Evolutionary conservation across 2,329 filamentous ascomycete genomes (phyloP), one percentile per base, ranked within the genome.

Genomic region (Escovopsis sp.): DNA sequence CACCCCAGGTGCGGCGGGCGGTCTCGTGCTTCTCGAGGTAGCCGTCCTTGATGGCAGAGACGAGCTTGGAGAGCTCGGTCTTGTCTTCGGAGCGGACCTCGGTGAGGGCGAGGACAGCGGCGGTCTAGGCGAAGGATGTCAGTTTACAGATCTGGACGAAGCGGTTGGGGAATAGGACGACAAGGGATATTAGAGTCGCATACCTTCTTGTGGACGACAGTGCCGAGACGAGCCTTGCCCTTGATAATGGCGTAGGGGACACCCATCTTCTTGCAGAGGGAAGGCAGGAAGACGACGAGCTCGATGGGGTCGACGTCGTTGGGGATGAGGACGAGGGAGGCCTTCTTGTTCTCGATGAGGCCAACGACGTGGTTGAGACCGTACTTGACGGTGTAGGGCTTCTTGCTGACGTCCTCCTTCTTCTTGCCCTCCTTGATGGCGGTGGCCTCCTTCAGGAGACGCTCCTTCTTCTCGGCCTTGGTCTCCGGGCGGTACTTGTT

Each of bases 401-500:
- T 98, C 85, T 96, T 96, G 81, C 76, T 84, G 62, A 93, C 88
- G 57, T 94, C 87, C 76, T 98, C 92, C 83, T 96, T 96, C 83
- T 96, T 98, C 83, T 96, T 94, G 66, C 92, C 90, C 67, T 96
- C 87, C 63, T 86, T 79, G 63, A 98, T 77, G 57, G 90, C 92
- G 54, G 87, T 94, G 48, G 92, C 90, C 77, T 98, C 90, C 76
- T 94, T 86, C 63, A 83, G 77, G 48, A 98, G 75, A 69, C 90
- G 86, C 74, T 98, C 92, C 79, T 96, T 98, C 85, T 98, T 98
- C 80, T 96, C 88, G 54, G 73, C 70, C 79, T 94, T 96, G 66
- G 84, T 92, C 77, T 98, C 90, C 51, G 90, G 90, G 56, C 88
- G 86, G 81, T 98, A 98, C 77, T 98, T 98, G 83, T 94, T 93